A percentile compares a stretch with the other conserved stretches of the same genome.
Conservation (phyloP, 1,139 yeast species). For the Yamadazyma triangularis region DNA sequence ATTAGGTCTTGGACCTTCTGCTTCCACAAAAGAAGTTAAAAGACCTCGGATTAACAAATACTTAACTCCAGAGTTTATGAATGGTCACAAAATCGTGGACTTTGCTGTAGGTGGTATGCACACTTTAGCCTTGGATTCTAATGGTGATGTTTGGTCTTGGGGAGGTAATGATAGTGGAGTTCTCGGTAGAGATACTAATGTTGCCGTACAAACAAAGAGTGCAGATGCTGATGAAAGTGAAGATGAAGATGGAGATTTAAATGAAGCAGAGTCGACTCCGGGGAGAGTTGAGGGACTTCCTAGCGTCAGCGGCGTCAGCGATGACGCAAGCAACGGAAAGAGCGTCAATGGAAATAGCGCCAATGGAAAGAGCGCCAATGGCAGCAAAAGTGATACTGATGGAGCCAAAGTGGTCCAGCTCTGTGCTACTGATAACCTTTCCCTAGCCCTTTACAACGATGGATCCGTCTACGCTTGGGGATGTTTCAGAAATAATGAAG, state of each 20-base stretch:
- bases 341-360: no score
- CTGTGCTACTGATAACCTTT: conserved; percentile 91
- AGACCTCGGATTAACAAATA: conserved; percentile 89
- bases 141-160: conserved; percentile 90
- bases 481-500: conserved; percentile 90
- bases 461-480: conserved; percentile 99
- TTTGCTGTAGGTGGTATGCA: conserved; percentile 97
- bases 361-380: no score
- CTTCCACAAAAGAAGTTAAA: conserved; percentile 86
- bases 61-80: conserved; percentile 43
- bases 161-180: conserved; percentile 94
- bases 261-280: conserved; percentile 87
- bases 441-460: conserved; percentile 70
- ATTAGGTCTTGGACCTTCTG: conserved; percentile 86
- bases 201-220: conserved; percentile 60
- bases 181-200: conserved; percentile 80
- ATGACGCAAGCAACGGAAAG: no score
- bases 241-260: conserved; percentile 78
- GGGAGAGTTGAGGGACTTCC: conserved; percentile 69
- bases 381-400: no score
- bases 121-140: conserved; percentile 70
- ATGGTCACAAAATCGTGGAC: conserved; percentile 51
- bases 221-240: conserved; percentile 50
- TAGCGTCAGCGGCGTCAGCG: no score
- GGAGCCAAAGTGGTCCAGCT: conserved; percentile 60